phyloP scores from a whole-genome alignment of 768 basidiomycete genomes.

The Tulasnella sp. region DNA sequence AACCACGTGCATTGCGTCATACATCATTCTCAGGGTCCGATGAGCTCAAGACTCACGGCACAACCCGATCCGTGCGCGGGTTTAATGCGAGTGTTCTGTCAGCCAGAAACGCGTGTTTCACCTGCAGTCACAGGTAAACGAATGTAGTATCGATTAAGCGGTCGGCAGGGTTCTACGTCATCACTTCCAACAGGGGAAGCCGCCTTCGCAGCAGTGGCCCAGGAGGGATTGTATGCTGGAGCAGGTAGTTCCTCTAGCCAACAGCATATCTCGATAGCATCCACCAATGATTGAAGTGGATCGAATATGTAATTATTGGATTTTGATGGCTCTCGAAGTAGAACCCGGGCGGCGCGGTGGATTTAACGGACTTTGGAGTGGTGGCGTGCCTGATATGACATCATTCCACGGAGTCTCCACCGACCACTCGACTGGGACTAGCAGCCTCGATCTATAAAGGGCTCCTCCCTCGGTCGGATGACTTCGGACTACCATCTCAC shows the following conservation, averaged over 20 bases:
- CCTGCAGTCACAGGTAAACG: neutral
- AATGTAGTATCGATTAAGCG: neutral
- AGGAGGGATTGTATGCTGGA: neutral
- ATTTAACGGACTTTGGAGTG: slow-evolving; percentile 16
- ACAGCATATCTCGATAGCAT: neutral
- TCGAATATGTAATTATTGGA: slow-evolving; percentile 16
- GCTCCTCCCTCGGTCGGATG: neutral
- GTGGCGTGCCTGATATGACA: slow-evolving; percentile 12
- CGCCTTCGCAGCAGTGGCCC: neutral
- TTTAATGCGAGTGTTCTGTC: neutral
- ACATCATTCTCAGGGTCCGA: neutral
- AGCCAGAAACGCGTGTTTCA: neutral
- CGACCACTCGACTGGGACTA: neutral
- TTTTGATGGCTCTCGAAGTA: neutral
- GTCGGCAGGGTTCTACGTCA: neutral
- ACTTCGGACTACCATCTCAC: neutral
- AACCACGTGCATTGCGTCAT: slow-evolving; percentile 11
- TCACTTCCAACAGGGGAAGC: neutral
- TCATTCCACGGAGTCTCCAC: slow-evolving; percentile 5
- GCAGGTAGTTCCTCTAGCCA: neutral
- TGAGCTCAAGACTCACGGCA: neutral
- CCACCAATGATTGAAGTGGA: neutral
- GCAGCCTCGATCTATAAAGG: neutral
- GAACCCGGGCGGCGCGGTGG: neutral
- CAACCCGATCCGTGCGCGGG: neutral